Evolutionary conservation across 768 basidiomycete genomes (phyloP).

Genomic region (Hygrophorus pudorinus): DNA sequence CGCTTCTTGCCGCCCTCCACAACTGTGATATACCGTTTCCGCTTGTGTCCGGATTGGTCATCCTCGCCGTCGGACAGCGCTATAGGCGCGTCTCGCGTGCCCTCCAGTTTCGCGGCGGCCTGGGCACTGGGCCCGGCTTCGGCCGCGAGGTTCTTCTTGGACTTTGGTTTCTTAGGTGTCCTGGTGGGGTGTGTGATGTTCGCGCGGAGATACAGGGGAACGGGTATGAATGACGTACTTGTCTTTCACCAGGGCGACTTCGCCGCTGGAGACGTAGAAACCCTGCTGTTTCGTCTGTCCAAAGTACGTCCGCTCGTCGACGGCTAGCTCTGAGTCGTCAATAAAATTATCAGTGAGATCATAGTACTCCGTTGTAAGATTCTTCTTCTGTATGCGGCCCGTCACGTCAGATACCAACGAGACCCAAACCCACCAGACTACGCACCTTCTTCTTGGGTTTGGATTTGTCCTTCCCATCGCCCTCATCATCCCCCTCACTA

Average conservation of each 20-base stretch:
- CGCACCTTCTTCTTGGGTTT: conserved; percentile 26
- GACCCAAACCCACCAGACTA: neutral
- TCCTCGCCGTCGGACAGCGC: conserved; percentile 31
- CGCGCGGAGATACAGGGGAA: conserved; percentile 11
- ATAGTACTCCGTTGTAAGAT: conserved; percentile 57
- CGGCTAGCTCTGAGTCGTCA: conserved; percentile 88
- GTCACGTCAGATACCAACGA: neutral
- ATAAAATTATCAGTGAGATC: conserved; percentile 91
- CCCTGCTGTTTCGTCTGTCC: conserved; percentile 88
- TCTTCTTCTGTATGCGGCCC: neutral
- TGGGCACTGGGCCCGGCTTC: conserved; percentile 4
- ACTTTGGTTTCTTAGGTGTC: conserved; percentile 65
- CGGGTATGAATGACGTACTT: conserved; percentile 28
- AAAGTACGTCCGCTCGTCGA: conserved; percentile 87
- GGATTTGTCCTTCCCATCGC: conserved; percentile 22
- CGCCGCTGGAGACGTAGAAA: conserved; percentile 85
- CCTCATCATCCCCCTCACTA: conserved; percentile 41
- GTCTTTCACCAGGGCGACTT: conserved; percentile 80
- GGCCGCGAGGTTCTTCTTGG: conserved; percentile 37
- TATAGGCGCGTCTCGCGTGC: conserved; percentile 40
- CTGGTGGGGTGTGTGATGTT: conserved; percentile 26
- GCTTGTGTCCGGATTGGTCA: conserved; percentile 30
- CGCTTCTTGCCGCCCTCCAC: conserved; percentile 60
- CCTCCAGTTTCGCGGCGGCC: conserved; percentile 18
- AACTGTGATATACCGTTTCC: conserved; percentile 42